Evolutionary conservation across 2,329 filamentous ascomycete species (phyloP).

Genomic region (Cryoendolithus antarcticus): DNA sequence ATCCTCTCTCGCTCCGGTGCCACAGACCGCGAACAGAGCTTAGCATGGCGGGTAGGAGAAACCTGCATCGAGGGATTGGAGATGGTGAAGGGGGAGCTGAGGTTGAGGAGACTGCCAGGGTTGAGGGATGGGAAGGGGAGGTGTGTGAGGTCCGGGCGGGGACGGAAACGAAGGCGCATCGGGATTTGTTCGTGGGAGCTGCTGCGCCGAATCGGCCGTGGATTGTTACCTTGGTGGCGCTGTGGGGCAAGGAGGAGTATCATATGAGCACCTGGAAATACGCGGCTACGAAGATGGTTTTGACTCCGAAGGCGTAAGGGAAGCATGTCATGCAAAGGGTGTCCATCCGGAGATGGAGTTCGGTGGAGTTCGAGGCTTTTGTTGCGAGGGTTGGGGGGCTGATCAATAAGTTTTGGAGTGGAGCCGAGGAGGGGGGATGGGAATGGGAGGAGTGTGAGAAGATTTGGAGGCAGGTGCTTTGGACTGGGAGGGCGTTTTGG

Average conservation of each 20-base stretch:
- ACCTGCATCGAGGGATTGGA: constrained; percentile 51
- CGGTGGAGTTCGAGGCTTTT: constrained; percentile 35
- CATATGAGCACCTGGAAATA: constrained; percentile 37
- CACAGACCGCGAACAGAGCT: constrained; percentile 28
- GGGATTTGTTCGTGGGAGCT: constrained; percentile 47
- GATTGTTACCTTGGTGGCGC: constrained; percentile 55
- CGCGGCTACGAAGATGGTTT: constrained; percentile 24
- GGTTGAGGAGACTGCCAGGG: constrained; percentile 47
- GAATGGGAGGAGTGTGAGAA: constrained; percentile 38
- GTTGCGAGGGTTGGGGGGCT: constrained; percentile 33
- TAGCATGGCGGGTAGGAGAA: constrained; percentile 47
- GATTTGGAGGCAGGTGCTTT: constrained; percentile 36
- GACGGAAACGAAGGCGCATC: constrained; percentile 31
- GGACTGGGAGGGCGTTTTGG: constrained; percentile 37
- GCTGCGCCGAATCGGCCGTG: constrained; percentile 38
- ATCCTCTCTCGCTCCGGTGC: constrained; percentile 46
- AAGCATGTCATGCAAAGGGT: constrained; percentile 36
- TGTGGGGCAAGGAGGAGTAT: constrained; percentile 61
- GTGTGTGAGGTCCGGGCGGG: constrained; percentile 30
- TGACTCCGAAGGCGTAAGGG: constrained; percentile 14
- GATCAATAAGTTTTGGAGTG: constrained; percentile 34
- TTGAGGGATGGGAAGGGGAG: constrained; percentile 29
- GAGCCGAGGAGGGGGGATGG: constrained; percentile 27
- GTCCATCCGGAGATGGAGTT: constrained; percentile 40
- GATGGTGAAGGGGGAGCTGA: constrained; percentile 54